Evolutionary conservation across 1,139 yeast genomes (phyloP).

Genomic region (Candida sp.): DNA sequence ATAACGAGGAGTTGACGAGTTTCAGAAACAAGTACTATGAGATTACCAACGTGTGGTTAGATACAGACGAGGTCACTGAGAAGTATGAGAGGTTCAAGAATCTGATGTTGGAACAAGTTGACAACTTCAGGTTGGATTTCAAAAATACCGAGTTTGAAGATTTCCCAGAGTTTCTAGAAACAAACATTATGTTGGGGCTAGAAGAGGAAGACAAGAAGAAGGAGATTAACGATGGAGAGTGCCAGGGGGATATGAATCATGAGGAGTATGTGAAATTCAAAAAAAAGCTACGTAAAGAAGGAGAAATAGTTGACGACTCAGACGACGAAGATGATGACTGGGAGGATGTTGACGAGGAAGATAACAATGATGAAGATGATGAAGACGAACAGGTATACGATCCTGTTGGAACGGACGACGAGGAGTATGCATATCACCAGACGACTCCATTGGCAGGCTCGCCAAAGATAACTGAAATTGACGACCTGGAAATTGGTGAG

Average conservation of each 20-base stretch:
- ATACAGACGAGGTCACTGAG: conserved; percentile 7
- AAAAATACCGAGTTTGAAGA: conserved; percentile 16
- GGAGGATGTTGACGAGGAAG: conserved; percentile 9
- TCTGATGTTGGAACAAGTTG: conserved; percentile 5
- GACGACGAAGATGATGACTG: conserved; percentile 7
- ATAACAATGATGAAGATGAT: conserved; percentile 12
- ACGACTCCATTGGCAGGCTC: conserved; percentile 1
- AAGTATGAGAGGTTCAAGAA: conserved; percentile 11
- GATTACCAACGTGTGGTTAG: conserved; percentile 11
- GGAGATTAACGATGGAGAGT: conserved; percentile 12
- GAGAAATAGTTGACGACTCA: conserved; percentile 4
- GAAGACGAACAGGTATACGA: conserved; percentile 10
- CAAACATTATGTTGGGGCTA: conserved; percentile 11
- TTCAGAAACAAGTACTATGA: conserved; percentile 14
- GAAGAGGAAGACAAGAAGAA: conserved; percentile 22
- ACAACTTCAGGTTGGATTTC: conserved; percentile 11
- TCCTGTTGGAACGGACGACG: conserved; percentile 8
- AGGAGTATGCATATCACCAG: conserved; percentile 4
- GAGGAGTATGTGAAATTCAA: conserved; percentile 15
- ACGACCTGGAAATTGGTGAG: conserved; percentile 2
- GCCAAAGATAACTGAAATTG: conserved; percentile 10
- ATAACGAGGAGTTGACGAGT: conserved; percentile 12
- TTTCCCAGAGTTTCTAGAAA: conserved; percentile 17
- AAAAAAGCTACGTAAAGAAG: conserved; percentile 11
- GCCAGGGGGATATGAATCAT: conserved; percentile 18